Percentiles rank a stretch among this genome's conserved stretches.
phyloP scores from a whole-genome alignment of 2,329 filamentous ascomycete species.

The Sclerotinia glacialis region DNA sequence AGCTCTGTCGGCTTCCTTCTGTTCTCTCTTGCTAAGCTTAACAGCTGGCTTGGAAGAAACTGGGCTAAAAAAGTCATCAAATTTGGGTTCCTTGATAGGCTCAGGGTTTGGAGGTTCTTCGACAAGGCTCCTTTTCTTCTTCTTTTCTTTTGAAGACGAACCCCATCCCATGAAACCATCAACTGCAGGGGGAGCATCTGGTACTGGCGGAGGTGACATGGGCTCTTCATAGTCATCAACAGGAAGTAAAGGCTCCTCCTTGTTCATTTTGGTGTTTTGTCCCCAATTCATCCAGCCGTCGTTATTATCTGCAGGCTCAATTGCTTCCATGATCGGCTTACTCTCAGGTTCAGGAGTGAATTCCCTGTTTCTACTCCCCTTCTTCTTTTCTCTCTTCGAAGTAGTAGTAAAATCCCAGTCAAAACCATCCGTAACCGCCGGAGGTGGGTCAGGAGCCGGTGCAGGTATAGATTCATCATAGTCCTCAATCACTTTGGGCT shows the following conservation, averaged over 20 bases:
- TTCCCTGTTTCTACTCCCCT: slow-evolving; percentile 39
- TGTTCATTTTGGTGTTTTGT: slow-evolving; percentile 35
- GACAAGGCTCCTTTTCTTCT: slow-evolving; percentile 47
- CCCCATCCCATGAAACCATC: slow-evolving; percentile 38
- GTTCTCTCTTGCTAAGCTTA: slow-evolving; percentile 51
- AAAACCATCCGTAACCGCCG: slow-evolving; percentile 36
- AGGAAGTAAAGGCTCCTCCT: slow-evolving; percentile 35
- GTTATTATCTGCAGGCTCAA: slow-evolving; percentile 31
- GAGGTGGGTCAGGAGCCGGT: slow-evolving; percentile 26
- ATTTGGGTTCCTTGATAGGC: slow-evolving; percentile 47
- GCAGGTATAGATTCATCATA: slow-evolving; percentile 26
- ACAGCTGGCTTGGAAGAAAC: slow-evolving; percentile 32
- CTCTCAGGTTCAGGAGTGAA: slow-evolving; percentile 27
- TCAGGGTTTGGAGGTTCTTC: slow-evolving; percentile 48
- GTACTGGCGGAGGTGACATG: slow-evolving; percentile 38
- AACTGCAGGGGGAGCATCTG: slow-evolving; percentile 37
- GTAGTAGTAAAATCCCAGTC: slow-evolving; percentile 24
- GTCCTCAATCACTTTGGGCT: slow-evolving; percentile 21
- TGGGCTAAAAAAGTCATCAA: slow-evolving; percentile 38
- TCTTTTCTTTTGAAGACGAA: slow-evolving; percentile 44
- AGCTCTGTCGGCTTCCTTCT: slow-evolving; percentile 49
- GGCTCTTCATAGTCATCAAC: slow-evolving; percentile 40
- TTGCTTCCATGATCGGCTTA: slow-evolving; percentile 30
- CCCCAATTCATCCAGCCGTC: slow-evolving; percentile 37
- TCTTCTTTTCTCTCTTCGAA: slow-evolving; percentile 46